Evolutionary conservation across 2,329 filamentous ascomycete genomes (phyloP).

Genomic region (Hysterium pulicare): DNA sequence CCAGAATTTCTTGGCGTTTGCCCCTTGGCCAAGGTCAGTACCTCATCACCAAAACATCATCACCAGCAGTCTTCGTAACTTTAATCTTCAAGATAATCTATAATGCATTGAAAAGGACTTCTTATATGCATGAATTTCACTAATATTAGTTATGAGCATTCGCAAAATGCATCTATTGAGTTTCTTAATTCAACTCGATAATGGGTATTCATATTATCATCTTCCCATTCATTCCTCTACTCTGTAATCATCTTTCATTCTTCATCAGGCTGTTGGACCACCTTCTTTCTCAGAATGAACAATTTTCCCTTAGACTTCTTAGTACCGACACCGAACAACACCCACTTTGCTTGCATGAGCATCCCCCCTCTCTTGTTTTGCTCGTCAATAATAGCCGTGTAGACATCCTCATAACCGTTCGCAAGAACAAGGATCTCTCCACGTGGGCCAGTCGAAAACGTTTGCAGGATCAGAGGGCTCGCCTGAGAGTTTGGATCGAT

Average conservation of each 20-base stretch:
- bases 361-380: background rate
- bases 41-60: constrained; percentile 1
- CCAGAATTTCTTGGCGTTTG: background rate
- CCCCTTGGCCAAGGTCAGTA: background rate
- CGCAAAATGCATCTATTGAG: background rate
- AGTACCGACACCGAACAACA: background rate
- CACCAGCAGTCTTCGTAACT: background rate
- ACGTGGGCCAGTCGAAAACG: background rate
- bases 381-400: background rate
- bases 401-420: background rate
- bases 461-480: too few species aligned
- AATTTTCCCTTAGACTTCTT: background rate
- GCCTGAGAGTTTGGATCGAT: too few species aligned
- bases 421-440: background rate
- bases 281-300: background rate
- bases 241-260: background rate
- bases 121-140: background rate
- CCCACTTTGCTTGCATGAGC: too few species aligned
- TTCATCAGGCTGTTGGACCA: background rate
- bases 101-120: too few species aligned
- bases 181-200: background rate
- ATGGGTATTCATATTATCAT: background rate
- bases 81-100: too few species aligned
- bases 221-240: background rate
- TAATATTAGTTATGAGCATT: background rate